Conservation (phyloP, 2,329 filamentous ascomycete genomes). For the Aspergillus sp. region DNA sequence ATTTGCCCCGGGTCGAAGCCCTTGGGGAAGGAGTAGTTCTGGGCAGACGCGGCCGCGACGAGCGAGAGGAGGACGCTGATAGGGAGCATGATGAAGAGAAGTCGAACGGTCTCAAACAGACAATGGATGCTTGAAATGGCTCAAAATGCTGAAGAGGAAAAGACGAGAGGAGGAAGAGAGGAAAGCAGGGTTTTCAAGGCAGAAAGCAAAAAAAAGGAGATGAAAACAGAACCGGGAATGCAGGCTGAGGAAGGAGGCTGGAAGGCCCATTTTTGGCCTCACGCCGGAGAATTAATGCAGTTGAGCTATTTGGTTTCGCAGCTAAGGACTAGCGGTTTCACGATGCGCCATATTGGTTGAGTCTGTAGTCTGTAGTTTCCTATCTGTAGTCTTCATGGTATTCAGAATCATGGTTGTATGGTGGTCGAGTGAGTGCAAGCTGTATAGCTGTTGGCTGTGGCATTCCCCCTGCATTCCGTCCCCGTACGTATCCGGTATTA, state of each 20-base stretch:
- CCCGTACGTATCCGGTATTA: no score
- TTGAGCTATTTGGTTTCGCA: no score
- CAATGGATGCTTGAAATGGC: not conserved
- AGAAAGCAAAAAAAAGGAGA: constrained; percentile 1
- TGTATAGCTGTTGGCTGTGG: no score
- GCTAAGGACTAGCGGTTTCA: no score
- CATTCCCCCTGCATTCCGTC: no score
- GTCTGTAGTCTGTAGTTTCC: no score
- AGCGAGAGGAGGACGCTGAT: constrained; percentile 40
- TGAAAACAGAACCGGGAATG: not conserved
- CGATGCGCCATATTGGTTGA: no score
- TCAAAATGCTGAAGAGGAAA: not conserved
- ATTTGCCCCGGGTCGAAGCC: constrained; percentile 39
- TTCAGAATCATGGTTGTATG: no score
- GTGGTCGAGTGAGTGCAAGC: no score
- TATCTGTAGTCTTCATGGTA: no score
- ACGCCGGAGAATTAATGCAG: no score
- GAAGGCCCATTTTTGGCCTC: no score
- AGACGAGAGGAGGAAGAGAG: constrained; percentile 1
- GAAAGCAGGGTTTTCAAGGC: not conserved
- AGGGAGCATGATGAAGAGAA: constrained; percentile 35
- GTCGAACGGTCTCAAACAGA: constrained; percentile 12
- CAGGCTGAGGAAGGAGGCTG: not conserved
- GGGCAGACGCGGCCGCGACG: constrained; percentile 40
- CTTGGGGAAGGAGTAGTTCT: constrained; percentile 35